Evolutionary conservation across 805 yeast genomes (phyloP).

Genomic region (Saccharomycopsis oosterbeekiorum): DNA sequence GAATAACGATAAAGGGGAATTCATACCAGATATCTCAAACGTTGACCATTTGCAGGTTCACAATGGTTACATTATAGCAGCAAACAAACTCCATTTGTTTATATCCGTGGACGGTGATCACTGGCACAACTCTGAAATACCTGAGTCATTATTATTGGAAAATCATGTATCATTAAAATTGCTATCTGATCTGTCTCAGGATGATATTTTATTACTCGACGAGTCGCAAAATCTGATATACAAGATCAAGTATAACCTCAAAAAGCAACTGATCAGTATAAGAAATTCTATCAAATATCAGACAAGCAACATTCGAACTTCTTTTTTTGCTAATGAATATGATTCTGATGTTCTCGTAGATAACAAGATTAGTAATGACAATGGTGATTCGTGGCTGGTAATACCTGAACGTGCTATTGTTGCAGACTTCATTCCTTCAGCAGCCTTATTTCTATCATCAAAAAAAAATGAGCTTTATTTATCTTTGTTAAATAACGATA

Average conservation of each 20-base stretch:
- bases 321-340: not conserved
- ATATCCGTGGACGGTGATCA: not conserved
- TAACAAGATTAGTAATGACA: slow-evolving; percentile 29
- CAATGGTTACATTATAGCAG: not conserved
- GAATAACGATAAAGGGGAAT: not conserved
- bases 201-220: not conserved
- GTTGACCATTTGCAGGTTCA: not conserved
- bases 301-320: not conserved
- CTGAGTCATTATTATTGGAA: not conserved
- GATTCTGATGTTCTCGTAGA: slow-evolving; percentile 15
- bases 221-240: not conserved
- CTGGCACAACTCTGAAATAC: not conserved
- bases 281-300: not conserved
- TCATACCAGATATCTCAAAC: not conserved
- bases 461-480: not conserved
- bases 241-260: not conserved
- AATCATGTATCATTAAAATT: not conserved
- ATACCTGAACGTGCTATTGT: not conserved
- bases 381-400: slow-evolving; percentile 28
- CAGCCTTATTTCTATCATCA: not conserved
- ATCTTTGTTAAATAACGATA: not conserved
- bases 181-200: not conserved
- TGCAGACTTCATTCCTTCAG: not conserved
- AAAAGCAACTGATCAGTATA: not conserved
- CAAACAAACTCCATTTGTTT: not conserved